These are phyloP conservation scores for Xylaria sp. DNA, from an alignment of 2,329 filamentous ascomycete species.

Conservation along the genomic window DNA sequence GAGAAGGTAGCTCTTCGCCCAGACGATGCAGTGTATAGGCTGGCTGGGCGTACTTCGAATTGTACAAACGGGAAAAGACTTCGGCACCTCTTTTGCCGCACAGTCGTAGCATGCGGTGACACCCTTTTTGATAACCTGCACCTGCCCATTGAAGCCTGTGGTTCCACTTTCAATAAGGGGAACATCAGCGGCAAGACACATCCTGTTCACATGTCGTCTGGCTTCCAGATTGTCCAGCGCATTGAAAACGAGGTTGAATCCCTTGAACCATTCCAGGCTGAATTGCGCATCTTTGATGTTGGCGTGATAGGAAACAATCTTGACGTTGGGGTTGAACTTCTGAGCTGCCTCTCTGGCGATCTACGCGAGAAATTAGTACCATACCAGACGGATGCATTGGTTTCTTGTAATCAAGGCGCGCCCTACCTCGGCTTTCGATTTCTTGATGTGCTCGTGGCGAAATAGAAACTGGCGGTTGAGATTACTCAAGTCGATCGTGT, in stretches of 20 bases:
- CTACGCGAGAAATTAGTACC: slow-evolving; percentile 40
- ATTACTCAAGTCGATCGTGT: slow-evolving; percentile 97
- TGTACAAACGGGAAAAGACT: slow-evolving; percentile 92
- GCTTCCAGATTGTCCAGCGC: slow-evolving; percentile 94
- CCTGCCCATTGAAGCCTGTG: slow-evolving; percentile 95
- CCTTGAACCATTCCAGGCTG: slow-evolving; percentile 79
- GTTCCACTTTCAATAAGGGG: slow-evolving; percentile 95
- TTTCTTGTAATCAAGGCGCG: slow-evolving; percentile 14
- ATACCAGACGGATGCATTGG: slow-evolving; percentile 2
- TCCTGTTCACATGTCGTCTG: slow-evolving; percentile 89
- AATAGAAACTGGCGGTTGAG: slow-evolving; percentile 97
- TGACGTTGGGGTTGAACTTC: slow-evolving; percentile 82
- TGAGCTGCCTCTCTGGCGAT: slow-evolving; percentile 88
- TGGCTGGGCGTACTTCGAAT: slow-evolving; percentile 95
- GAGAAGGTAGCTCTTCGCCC: slow-evolving; percentile 94
- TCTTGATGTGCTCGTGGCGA: slow-evolving; percentile 94
- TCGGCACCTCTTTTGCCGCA: slow-evolving; percentile 80
- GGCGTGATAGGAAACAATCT: slow-evolving; percentile 82
- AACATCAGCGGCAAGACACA: slow-evolving; percentile 89
- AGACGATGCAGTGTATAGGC: slow-evolving; percentile 97
- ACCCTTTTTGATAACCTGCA: slow-evolving; percentile 92
- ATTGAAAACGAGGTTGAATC: slow-evolving; percentile 87
- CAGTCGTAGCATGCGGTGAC: slow-evolving; percentile 96
- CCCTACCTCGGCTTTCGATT: slow-evolving; percentile 83
- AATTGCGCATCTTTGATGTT: slow-evolving; percentile 92